A percentile compares a stretch with the other conserved stretches of the same genome.
Conservation (phyloP, 352 stramenopile genomes). For the Aphanomyces stellatus region DNA sequence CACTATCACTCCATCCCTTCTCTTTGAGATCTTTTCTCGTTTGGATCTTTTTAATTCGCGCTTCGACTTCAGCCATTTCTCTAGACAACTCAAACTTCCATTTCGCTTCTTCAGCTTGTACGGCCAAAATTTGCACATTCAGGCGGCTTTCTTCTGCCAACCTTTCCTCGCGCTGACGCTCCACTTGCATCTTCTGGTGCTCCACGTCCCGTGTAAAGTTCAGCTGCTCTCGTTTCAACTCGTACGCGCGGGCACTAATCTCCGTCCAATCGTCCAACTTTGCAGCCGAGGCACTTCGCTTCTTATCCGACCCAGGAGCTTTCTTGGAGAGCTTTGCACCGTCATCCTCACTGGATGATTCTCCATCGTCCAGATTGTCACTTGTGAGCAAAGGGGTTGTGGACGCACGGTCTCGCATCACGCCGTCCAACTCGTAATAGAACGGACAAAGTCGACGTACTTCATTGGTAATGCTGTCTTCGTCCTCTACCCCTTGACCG, state of each 20-base stretch:
- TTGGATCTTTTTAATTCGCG: not conserved
- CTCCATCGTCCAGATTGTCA: not conserved
- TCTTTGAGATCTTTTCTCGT: not conserved
- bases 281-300: not conserved
- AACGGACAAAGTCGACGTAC: constrained; percentile 13
- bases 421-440: constrained; percentile 18
- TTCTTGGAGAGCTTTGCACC: not conserved
- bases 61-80: not conserved
- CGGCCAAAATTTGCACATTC: not conserved
- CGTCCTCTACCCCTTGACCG: not conserved
- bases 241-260: not conserved
- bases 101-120: not conserved
- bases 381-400: constrained; percentile 12
- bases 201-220: not conserved
- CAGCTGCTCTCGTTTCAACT: not conserved
- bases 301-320: not conserved
- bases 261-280: not conserved
- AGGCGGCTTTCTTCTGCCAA: not conserved
- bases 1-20: not conserved
- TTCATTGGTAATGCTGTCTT: not conserved
- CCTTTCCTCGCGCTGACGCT: not conserved
- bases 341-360: not conserved
- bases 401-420: constrained; percentile 19
- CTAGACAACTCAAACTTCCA: not conserved
- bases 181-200: not conserved